A percentile compares a stretch with the other conserved stretches of the same genome.
These are phyloP conservation scores for grape (Vitis vinifera) DNA, from an alignment of 164 flowering plant species.

Conservation along the genomic window DNA sequence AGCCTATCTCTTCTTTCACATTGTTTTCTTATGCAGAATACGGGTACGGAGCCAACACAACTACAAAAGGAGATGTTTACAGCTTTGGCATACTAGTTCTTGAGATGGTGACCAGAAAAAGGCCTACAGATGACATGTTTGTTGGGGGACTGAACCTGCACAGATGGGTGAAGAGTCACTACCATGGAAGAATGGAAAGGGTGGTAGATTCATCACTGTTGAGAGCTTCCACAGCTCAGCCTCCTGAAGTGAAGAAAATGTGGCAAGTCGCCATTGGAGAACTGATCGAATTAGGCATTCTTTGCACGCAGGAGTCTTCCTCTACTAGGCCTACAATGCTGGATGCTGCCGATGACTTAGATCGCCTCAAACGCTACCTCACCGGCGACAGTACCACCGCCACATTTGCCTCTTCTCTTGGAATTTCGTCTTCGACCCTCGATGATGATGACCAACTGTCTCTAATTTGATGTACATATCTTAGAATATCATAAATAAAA, in stretches of 20 bases:
- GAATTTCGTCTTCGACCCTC: slow-evolving; percentile 43
- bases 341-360: slow-evolving; percentile 54
- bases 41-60: slow-evolving; percentile 41
- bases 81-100: slow-evolving; percentile 62
- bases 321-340: slow-evolving; percentile 59
- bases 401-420: slow-evolving; percentile 53
- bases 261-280: slow-evolving; percentile 46
- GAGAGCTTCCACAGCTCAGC: slow-evolving; percentile 23
- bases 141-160: slow-evolving; percentile 39
- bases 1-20: background rate
- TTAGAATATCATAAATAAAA: too few species aligned
- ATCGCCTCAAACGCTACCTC: slow-evolving; percentile 51
- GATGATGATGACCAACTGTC: slow-evolving; percentile 10
- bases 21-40: slow-evolving; percentile 31
- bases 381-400: slow-evolving; percentile 44
- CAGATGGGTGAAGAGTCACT: slow-evolving; percentile 47
- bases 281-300: slow-evolving; percentile 40
- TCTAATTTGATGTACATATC: too few species aligned
- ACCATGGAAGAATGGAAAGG: slow-evolving; percentile 31
- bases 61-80: slow-evolving; percentile 57
- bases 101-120: slow-evolving; percentile 55
- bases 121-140: slow-evolving; percentile 60
- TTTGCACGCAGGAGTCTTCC: slow-evolving; percentile 44
- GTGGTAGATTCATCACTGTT: slow-evolving; percentile 37
- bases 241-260: slow-evolving; percentile 34